Conservation (phyloP, 805 yeast species). For the Yarrowia porcina region DNA sequence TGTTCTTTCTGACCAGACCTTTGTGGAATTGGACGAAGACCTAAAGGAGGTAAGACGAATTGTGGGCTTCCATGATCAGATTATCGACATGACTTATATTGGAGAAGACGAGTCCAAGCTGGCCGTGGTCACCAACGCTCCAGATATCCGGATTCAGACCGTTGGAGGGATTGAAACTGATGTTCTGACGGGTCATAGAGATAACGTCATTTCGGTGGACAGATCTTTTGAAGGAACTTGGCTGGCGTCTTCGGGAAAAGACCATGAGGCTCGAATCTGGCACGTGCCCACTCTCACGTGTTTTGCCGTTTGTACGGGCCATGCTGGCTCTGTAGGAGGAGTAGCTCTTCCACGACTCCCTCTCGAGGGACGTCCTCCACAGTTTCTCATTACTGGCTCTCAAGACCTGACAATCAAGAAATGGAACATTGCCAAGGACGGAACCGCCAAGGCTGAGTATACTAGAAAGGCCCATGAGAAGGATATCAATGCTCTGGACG, state of each 20-base stretch:
- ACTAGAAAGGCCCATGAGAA: conserved; percentile 97
- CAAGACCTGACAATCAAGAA: conserved; percentile 80
- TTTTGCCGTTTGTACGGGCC: conserved; percentile 75
- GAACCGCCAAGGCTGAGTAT: conserved; percentile 55
- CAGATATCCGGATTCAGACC: conserved; percentile 68
- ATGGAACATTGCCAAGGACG: conserved; percentile 55
- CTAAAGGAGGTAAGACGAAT: conserved; percentile 48
- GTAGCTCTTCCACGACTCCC: conserved; percentile 64
- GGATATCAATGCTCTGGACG: conserved; percentile 84
- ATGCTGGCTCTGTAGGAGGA: conserved; percentile 81
- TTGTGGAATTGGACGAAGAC: conserved; percentile 48
- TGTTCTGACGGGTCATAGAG: conserved; percentile 77
- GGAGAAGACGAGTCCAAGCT: conserved; percentile 54
- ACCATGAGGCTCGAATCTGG: conserved; percentile 84
- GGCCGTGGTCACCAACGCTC: conserved; percentile 92
- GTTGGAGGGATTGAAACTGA: conserved; percentile 55
- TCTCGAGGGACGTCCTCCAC: conserved; percentile 46
- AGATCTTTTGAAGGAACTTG: conserved; percentile 76
- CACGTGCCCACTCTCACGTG: conserved; percentile 45
- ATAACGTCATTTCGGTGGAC: conserved; percentile 77
- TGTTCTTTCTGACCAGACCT: conserved; percentile 78
- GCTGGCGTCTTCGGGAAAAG: conserved; percentile 92
- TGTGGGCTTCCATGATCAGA: conserved; percentile 94
- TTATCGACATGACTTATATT: conserved; percentile 80
- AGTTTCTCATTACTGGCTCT: conserved; percentile 75